phyloP scores from a whole-genome alignment of 1,284 basidiomycete species.

The Gomphus sp. region DNA sequence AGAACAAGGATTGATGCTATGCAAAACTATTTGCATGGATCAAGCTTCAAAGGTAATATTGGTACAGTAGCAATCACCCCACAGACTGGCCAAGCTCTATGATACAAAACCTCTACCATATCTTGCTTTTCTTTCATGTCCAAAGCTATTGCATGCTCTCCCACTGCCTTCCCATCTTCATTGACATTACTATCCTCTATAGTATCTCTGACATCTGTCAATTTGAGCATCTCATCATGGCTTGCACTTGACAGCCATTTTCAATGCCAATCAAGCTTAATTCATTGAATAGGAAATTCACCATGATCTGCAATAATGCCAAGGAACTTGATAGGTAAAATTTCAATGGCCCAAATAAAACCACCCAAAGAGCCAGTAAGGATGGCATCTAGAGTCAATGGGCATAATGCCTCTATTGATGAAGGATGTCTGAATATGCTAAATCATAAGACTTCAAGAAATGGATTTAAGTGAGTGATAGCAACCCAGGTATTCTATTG shows the following conservation, averaged over 20 bases:
- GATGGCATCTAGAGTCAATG: slow-evolving; percentile 57
- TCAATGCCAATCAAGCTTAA: slow-evolving; percentile 50
- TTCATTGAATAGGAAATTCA: slow-evolving; percentile 84
- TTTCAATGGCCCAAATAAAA: slow-evolving; percentile 80
- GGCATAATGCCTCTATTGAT: slow-evolving; percentile 77
- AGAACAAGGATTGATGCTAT: too few species aligned
- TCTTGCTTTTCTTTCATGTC: slow-evolving; percentile 17
- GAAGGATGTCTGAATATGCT: slow-evolving; percentile 59
- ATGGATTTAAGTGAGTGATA: slow-evolving; percentile 1
- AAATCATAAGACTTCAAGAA: neutral
- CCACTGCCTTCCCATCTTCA: slow-evolving; percentile 30
- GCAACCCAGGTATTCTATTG: slow-evolving; percentile 82
- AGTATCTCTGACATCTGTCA: slow-evolving; percentile 70
- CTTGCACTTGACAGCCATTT: slow-evolving; percentile 91
- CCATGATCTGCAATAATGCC: slow-evolving; percentile 89
- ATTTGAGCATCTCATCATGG: slow-evolving; percentile 78
- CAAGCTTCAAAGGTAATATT: too few species aligned
- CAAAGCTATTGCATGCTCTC: slow-evolving; percentile 14
- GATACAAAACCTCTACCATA: slow-evolving; percentile 11
- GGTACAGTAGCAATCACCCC: too few species aligned
- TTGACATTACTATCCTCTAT: slow-evolving; percentile 39
- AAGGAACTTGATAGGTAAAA: slow-evolving; percentile 86
- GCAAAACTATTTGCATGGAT: too few species aligned
- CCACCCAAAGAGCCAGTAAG: slow-evolving; percentile 93
- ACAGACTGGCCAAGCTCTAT: too few species aligned